phyloP scores from a whole-genome alignment of 768 basidiomycete genomes.

The Amanita thiersii region DNA sequence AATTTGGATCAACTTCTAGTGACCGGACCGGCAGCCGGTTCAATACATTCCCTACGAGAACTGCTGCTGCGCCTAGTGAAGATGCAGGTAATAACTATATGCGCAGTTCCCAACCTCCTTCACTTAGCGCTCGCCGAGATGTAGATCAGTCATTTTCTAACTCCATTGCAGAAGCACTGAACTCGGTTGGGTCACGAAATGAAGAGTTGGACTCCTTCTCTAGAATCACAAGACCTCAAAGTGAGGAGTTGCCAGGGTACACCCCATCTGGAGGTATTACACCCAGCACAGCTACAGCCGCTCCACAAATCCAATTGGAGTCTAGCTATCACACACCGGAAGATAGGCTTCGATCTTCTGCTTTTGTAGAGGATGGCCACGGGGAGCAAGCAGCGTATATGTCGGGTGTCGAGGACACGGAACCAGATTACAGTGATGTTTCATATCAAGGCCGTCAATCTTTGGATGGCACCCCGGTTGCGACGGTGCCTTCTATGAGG shows the following conservation, averaged over 20 bases:
- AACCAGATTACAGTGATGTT: too few species aligned
- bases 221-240: too few species aligned
- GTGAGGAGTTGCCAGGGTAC: not conserved
- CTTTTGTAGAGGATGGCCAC: constrained; percentile 12
- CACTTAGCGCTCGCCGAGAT: constrained; percentile 14
- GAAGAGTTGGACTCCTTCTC: too few species aligned
- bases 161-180: constrained; percentile 26
- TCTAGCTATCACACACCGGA: not conserved
- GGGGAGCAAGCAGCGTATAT: constrained; percentile 33
- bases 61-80: constrained; percentile 6
- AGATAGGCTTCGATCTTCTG: not conserved
- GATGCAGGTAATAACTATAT: constrained; percentile 17
- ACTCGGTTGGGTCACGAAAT: not conserved
- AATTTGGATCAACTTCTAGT: constrained; percentile 29
- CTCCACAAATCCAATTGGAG: not conserved
- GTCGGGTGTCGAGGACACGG: constrained; percentile 20
- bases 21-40: constrained; percentile 40
- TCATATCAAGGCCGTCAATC: not conserved
- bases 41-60: constrained; percentile 52
- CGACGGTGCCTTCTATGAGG: not conserved
- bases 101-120: constrained; percentile 22
- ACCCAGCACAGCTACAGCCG: constrained; percentile 1
- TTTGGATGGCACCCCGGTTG: not conserved
- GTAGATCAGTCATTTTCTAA: constrained; percentile 25
- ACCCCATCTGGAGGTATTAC: not conserved